Evolutionary conservation across 2,329 filamentous ascomycete genomes (phyloP).

Genomic region (Kalmusia sp.): DNA sequence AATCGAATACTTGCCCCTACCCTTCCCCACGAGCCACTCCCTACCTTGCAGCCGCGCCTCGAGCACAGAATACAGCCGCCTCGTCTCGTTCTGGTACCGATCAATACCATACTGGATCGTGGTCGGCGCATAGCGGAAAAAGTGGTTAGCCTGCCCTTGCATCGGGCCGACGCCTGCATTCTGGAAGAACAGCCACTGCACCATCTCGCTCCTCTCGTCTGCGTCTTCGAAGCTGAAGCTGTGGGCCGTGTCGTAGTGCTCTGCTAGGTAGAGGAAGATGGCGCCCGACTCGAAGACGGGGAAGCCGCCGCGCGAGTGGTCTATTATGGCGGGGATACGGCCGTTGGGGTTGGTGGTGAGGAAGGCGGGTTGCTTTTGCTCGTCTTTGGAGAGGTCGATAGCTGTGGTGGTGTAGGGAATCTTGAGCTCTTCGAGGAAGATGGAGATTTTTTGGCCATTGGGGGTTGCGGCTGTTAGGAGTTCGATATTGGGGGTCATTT

Average conservation of each 20-base stretch:
- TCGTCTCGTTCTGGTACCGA: constrained; percentile 80
- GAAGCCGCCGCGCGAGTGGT: constrained; percentile 71
- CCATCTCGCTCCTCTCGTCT: constrained; percentile 77
- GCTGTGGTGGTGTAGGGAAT: constrained; percentile 27
- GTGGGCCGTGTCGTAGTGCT: constrained; percentile 78
- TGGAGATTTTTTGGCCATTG: constrained; percentile 86
- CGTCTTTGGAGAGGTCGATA: constrained; percentile 71
- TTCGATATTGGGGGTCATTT: constrained; percentile 55
- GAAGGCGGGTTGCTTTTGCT: constrained; percentile 82
- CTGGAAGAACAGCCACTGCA: constrained; percentile 75
- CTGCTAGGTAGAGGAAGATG: constrained; percentile 81
- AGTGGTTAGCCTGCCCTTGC: constrained; percentile 81
- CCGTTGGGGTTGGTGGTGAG: constrained; percentile 88
- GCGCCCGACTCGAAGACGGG: constrained; percentile 81
- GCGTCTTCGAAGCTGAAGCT: constrained; percentile 79
- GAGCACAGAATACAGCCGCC: constrained; percentile 78
- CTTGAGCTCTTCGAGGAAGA: constrained; percentile 80
- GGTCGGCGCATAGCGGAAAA: constrained; percentile 79
- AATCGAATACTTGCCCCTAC: constrained; percentile 60
- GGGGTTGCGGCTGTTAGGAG: constrained; percentile 84
- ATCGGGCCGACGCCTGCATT: constrained; percentile 81
- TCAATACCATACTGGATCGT: constrained; percentile 80
- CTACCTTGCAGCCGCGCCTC: constrained; percentile 68
- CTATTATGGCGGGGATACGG: constrained; percentile 83
- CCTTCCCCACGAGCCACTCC: constrained; percentile 66